Conservation (phyloP, 2,329 filamentous ascomycete genomes). For the Fusarium veterinarium region DNA sequence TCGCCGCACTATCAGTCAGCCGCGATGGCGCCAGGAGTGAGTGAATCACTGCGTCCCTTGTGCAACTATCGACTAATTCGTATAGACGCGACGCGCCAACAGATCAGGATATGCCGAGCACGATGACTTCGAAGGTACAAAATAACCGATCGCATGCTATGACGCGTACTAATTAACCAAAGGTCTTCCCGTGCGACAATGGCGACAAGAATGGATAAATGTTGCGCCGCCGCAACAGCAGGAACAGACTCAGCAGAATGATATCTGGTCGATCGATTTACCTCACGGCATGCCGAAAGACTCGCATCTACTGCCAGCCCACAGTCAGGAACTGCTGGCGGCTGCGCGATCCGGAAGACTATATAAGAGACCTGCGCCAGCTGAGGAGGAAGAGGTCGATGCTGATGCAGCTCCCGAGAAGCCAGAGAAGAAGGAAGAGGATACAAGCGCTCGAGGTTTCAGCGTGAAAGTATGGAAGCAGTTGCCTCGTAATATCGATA, state of each 20-base stretch:
- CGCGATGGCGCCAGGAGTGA: constrained; percentile 55
- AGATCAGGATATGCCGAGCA: constrained; percentile 68
- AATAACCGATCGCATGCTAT: neutral
- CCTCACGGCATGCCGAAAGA: constrained; percentile 88
- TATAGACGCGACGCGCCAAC: constrained; percentile 67
- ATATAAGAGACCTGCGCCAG: constrained; percentile 76
- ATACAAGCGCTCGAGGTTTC: constrained; percentile 65
- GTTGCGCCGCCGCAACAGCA: constrained; percentile 74
- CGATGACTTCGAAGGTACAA: constrained; percentile 69
- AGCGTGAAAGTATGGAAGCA: constrained; percentile 71
- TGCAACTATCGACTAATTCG: constrained; percentile 26
- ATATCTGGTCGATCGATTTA: constrained; percentile 80
- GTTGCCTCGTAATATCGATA: constrained; percentile 68
- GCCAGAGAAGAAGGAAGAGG: constrained; percentile 72
- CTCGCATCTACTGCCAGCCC: constrained; percentile 78
- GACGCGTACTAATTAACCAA: constrained; percentile 51
- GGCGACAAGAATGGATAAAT: constrained; percentile 78
- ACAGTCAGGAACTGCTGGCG: constrained; percentile 84
- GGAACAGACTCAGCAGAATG: constrained; percentile 72
- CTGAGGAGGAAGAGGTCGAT: constrained; percentile 70
- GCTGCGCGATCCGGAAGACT: constrained; percentile 81
- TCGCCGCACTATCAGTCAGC: neutral
- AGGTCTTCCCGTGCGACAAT: constrained; percentile 90
- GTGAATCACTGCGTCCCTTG: constrained; percentile 42
- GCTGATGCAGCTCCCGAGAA: constrained; percentile 62